These are phyloP conservation scores for Angomonas ambiguus DNA, from an alignment of 208 protist genomes.

Conservation along the genomic window DNA sequence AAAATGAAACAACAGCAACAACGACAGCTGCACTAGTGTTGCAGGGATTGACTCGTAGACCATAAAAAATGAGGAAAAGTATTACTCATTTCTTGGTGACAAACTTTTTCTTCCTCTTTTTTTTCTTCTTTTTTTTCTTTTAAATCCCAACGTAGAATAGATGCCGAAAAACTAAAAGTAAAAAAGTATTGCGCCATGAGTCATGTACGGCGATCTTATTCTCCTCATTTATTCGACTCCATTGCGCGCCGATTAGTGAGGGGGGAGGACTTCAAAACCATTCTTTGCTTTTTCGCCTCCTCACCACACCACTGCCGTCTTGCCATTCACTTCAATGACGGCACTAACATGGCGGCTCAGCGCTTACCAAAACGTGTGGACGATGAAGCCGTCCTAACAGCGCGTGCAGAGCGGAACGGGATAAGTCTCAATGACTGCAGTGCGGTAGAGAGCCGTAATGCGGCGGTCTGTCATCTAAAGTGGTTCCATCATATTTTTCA, in stretches of 20 bases:
- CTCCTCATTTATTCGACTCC: not conserved
- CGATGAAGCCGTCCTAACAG: not conserved
- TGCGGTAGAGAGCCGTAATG: not conserved
- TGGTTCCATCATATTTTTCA: not conserved
- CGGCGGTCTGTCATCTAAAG: slow-evolving; percentile 8
- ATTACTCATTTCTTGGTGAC: not conserved
- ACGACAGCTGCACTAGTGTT: not conserved
- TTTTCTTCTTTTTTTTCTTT: not conserved
- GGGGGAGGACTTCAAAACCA: not conserved
- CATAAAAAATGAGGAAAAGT: too few species aligned
- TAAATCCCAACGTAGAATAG: not conserved
- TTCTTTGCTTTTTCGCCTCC: not conserved
- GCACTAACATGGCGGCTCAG: not conserved
- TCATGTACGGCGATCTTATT: too few species aligned
- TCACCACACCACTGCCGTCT: not conserved
- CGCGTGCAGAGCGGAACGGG: slow-evolving; percentile 4
- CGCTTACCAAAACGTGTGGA: not conserved
- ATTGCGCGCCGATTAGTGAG: not conserved
- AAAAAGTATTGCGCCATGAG: too few species aligned
- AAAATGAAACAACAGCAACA: not conserved
- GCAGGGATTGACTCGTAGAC: too few species aligned
- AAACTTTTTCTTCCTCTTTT: not conserved
- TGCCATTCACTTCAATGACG: not conserved
- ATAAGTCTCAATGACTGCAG: slow-evolving; percentile 10
- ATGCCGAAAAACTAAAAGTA: not conserved